These are phyloP conservation scores for Melaleuca alternifolia DNA, from an alignment of 345 rosid species.

Conservation along the genomic window DNA sequence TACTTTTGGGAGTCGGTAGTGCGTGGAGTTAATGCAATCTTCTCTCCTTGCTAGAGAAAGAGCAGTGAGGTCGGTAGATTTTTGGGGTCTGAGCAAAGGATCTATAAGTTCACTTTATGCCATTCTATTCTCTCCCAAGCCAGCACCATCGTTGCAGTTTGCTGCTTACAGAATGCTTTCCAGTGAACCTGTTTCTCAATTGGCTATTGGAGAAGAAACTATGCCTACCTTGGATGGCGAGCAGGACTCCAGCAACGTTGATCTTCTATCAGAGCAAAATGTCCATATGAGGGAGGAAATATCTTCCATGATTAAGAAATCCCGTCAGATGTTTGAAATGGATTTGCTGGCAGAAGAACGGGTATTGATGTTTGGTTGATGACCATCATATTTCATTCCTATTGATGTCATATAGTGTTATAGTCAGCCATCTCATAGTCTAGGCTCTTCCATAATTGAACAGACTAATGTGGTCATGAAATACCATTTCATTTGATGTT, in stretches of 20 bases:
- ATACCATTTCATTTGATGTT: not conserved
- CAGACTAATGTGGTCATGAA: not conserved
- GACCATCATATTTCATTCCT: not conserved
- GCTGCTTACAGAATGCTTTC: conserved; percentile 84
- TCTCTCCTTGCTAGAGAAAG: conserved; percentile 55
- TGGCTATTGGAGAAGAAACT: conserved; percentile 53
- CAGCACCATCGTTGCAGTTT: conserved; percentile 58
- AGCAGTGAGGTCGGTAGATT: conserved; percentile 80
- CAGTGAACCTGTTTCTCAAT: conserved; percentile 57
- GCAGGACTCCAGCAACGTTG: conserved; percentile 23
- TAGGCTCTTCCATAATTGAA: not conserved
- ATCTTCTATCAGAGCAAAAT: conserved; percentile 44
- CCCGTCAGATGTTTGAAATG: conserved; percentile 57
- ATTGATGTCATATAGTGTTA: not conserved
- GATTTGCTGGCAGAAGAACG: conserved; percentile 57
- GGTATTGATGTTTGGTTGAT: conserved; percentile 27
- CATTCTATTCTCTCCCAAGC: conserved; percentile 59
- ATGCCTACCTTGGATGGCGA: conserved; percentile 18
- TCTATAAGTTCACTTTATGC: conserved; percentile 75
- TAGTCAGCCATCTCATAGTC: not conserved
- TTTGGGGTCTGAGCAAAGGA: conserved; percentile 85
- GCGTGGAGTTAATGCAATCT: conserved; percentile 43
- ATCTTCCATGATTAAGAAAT: conserved; percentile 53
- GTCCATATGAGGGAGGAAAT: conserved; percentile 58
- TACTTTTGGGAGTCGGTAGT: conserved; percentile 85